Evolutionary conservation across 805 yeast species (phyloP), one percentile per base, ranked within the genome.

Genomic region (Candida dajiaensis): DNA sequence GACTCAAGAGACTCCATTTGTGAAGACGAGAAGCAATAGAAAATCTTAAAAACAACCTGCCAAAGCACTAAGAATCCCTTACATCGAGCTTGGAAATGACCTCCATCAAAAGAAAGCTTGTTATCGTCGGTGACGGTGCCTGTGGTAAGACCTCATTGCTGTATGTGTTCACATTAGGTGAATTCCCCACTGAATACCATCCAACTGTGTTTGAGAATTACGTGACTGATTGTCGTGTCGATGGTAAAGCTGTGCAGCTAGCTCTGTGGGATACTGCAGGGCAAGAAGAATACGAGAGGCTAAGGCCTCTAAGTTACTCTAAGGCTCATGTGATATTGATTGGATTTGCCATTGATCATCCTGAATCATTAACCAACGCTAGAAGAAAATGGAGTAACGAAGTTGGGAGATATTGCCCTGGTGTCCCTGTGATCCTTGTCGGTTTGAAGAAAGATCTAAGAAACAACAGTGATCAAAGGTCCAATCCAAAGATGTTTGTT

Each of bases 191-290:
- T 38, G 95, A 85, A 59, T 84, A 89, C 64, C 95, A 87, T 55
- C 97, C 97, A 3, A 89, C 97, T 0, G 96, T 89, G 6, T 89
- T 90, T 64, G 97, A 89, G 57, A 89, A 90, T 64, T 89, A 90
- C 63, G 96, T 89, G 15, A 89, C 96, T 1, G 96, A 89, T 58
- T 89, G 97, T 65, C 72, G 96, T 48, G 95, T 90, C 18, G 97
- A 89, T 60, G 97, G 97, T 4, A 89, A 89, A 55, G 85, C 94
- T 15, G 95, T 89, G 4, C 84, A 89, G 52, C 67, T 89, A 46
- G 90, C 95, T 2, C 68, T 89, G 22, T 89, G 97, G 97, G 97
- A 89, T 63, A 89, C 97, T 1, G 97, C 97, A 4, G 97, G 97
- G 3, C 97, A 89, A 67, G 97, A 89, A 68, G 97, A 89, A 66